These are phyloP conservation scores for Suillus bovinus DNA, from an alignment of 768 basidiomycete species.

Conservation along the genomic window DNA sequence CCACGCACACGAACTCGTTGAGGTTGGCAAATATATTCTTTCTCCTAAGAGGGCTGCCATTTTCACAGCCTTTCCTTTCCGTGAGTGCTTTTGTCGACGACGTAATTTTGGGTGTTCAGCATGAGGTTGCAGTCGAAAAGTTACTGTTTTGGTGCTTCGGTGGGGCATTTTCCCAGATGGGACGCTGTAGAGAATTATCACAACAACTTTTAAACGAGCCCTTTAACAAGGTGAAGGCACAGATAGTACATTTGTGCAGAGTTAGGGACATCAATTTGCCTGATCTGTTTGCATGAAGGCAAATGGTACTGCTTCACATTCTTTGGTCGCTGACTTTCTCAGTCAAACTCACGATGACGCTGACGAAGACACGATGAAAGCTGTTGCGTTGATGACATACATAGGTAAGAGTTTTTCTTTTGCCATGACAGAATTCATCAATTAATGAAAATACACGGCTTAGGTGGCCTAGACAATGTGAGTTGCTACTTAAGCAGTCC, in stretches of 20 bases:
- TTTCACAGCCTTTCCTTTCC: too few relatives aligned
- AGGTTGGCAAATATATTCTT: neutral
- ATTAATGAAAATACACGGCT: neutral
- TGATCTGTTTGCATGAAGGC: neutral
- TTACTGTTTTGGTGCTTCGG: neutral
- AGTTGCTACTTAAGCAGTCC: neutral
- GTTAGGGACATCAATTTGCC: neutral
- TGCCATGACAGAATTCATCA: neutral
- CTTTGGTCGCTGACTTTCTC: neutral
- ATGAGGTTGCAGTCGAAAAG: neutral
- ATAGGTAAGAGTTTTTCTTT: neutral
- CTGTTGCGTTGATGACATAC: neutral
- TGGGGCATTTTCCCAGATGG: neutral
- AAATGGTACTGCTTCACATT: neutral
- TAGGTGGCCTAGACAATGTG: conserved; percentile 2
- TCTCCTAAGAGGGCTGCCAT: neutral
- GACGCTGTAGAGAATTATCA: too few relatives aligned
- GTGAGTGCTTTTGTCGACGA: neutral
- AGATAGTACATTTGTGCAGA: neutral
- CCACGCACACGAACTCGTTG: neutral
- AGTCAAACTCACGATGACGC: neutral
- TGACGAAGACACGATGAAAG: neutral
- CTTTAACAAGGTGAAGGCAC: neutral
- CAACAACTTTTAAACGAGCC: neutral
- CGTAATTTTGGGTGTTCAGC: neutral